Evolutionary conservation across 2,329 filamentous ascomycete genomes (phyloP), one percentile per base, ranked within the genome.

Genomic region (Microcyclosporella mali): DNA sequence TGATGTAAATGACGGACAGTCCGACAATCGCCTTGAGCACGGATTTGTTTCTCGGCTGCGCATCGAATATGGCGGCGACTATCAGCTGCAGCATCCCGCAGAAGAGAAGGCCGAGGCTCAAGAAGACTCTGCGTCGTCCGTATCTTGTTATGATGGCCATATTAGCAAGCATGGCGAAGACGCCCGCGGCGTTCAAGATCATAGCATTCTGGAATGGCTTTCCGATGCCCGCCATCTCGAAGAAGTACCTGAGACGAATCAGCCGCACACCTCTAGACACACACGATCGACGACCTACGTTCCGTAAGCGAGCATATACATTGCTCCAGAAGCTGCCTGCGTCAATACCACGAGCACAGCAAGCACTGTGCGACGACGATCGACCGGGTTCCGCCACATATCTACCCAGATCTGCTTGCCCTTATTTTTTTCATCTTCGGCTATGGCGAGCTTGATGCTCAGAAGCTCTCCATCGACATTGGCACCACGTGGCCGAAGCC

Each of bases 181-280:
- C 74, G 12, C 75, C 75, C 36, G 78, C 68, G 6, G 68, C 70
- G 21, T 66, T 71, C 11, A 79, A 66, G 34, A 79, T 75, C 55
- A 76, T 77, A 11, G 70, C 66, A 60, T 78, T 79, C 52, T 73
- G 70, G 55, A 79, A 79, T 7, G 75, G 68, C 37, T 74, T 67
- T 27, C 71, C 67, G 3, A 79, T 72, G 34, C 71, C 66, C 28
- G 76, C 74, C 71, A 79, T 78, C 52, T 73, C 69, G 56, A 80
- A 77, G 66, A 79, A 79, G 58, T 79, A 80, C 1, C 75, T 78
- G 17, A 69, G 68, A 50, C 74, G 76, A 1, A 71, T 74, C n/a
- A n/a, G n/a, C n/a, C n/a, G n/a, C n/a, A n/a, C n/a, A n/a, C n/a
- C n/a, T n/a, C n/a, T n/a, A n/a, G n/a, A n/a, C n/a, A n/a, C n/a